Base-by-base conservation (phyloP, 1,139 yeast genomes). In the Diutina scorzettiae region DNA sequence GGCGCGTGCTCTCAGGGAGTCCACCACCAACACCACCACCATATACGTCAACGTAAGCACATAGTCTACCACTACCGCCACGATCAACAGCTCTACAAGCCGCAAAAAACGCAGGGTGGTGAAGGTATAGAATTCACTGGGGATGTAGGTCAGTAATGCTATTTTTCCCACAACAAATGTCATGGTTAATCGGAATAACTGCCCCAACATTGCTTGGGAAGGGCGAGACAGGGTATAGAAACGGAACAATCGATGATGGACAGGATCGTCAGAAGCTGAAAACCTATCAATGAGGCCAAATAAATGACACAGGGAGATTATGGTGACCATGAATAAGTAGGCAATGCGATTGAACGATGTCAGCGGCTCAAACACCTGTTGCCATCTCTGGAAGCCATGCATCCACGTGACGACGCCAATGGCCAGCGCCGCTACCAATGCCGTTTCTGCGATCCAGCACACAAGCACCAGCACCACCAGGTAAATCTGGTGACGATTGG, bases 21-120 rank as follows among this genome's bases (percentile, higher is more conserved):
- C 95, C 39, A 84, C 71, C 24, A 80, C 69, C 16, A 83, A 59
- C 0, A 81, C 73, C 0, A 87, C 78, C 1, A 78, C 63, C 46
- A 82, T 72, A 54, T 67, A 82, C 0, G 89, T 73, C 42, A 76
- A 53, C 49, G 80, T 86, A 40, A 84, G 58, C 3, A 69, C 44
- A 49, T 74, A 77, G 50, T 81, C 86, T 33, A 79, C 56, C 1
- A 73, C 31, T 24, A 81, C 52, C 0, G 78, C 69, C 12, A 37
- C 31, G 32, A 37, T 18, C 21, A 25, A 16, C 12, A 28, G 20
- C 20, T 21, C 40, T 5, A 14, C 17, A 16, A 37, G 16, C 14
- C 32, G 23, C 14, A 24, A 17, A 17, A 18, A 19, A 9, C 31
- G 21, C 5, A 19, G 14, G n/a, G 41, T 24, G 18, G 39, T 23